Conservation (phyloP, 116 monocot species). For the Iris pallida region DNA sequence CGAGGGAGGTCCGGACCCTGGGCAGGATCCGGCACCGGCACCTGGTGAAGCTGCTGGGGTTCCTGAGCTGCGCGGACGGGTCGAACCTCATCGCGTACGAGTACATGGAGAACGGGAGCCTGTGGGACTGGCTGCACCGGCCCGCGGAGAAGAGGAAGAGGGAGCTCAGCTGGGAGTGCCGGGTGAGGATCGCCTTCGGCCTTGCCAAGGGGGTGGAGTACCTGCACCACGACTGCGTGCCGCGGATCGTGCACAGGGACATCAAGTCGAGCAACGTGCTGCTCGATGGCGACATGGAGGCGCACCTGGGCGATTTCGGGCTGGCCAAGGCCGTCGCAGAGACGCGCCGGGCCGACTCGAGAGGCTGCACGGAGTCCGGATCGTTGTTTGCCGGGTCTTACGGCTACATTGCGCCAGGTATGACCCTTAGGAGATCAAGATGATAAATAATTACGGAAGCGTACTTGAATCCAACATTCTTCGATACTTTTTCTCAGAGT, state of each 20-base stretch:
- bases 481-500: conserved; percentile 33
- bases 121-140: conserved; percentile 69
- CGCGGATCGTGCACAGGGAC: conserved; percentile 78
- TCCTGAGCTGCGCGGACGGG: conserved; percentile 17
- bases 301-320: conserved; percentile 85
- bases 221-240: conserved; percentile 82
- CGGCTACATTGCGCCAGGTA: conserved; percentile 91
- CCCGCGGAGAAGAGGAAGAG: conserved; percentile 35
- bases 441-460: neutral
- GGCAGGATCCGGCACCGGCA: conserved; percentile 77
- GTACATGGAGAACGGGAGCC: conserved; percentile 94
- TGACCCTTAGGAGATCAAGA: neutral
- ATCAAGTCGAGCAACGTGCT: conserved; percentile 84
- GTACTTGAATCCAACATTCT: neutral
- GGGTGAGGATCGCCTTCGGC: conserved; percentile 63
- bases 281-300: conserved; percentile 79
- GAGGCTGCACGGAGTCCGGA: conserved; percentile 32
- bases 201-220: conserved; percentile 84
- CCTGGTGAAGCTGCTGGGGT: conserved; percentile 80
- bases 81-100: conserved; percentile 63
- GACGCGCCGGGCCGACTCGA: conserved; percentile 12
- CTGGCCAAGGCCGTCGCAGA: conserved; percentile 49
- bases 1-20: conserved; percentile 65
- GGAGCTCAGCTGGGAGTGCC: conserved; percentile 50
- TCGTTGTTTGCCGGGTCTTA: conserved; percentile 77